Percentiles rank a stretch among this genome's conserved stretches.
Evolutionary conservation across 495 filamentous ascomycete species (phyloP).

Genomic region (Talaromyces borbonicus): DNA sequence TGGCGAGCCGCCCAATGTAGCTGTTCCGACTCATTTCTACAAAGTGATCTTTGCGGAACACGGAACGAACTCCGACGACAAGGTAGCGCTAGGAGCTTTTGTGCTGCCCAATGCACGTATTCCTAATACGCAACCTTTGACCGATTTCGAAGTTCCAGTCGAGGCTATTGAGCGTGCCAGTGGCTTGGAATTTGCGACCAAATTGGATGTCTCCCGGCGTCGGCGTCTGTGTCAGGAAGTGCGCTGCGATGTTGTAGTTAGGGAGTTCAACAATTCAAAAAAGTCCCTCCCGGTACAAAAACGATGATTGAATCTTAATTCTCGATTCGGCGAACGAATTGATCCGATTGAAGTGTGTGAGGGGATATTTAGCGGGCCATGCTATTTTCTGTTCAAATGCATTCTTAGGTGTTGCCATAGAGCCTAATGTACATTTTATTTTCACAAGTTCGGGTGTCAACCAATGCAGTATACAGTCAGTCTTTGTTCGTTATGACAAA

Average conservation of each 20-base stretch:
- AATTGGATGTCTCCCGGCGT: conserved; percentile 60
- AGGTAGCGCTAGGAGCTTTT: conserved; percentile 86
- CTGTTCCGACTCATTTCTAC: conserved; percentile 97
- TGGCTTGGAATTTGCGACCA: conserved; percentile 79
- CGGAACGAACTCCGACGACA: conserved; percentile 45
- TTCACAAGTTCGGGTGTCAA: not conserved
- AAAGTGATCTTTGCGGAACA: conserved; percentile 97
- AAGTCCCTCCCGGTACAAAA: conserved; percentile 8
- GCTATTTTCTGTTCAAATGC: not conserved
- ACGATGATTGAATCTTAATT: not conserved
- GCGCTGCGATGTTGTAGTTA: conserved; percentile 66
- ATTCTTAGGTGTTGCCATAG: conserved; percentile 2
- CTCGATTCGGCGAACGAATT: no score
- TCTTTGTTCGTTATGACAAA: no score
- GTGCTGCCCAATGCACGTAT: conserved; percentile 93
- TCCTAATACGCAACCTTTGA: conserved; percentile 69
- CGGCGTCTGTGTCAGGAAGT: conserved; percentile 81
- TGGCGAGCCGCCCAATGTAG: conserved; percentile 83
- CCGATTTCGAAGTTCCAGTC: conserved; percentile 87
- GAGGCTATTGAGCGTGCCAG: conserved; percentile 86
- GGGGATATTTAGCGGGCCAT: no score
- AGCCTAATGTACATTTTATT: conserved; percentile 5
- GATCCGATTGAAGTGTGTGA: no score
- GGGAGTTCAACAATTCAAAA: conserved; percentile 54
- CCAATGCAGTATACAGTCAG: no score